Conservation (phyloP, 73 alveolate species). For the Paramecium octaurelia region DNA sequence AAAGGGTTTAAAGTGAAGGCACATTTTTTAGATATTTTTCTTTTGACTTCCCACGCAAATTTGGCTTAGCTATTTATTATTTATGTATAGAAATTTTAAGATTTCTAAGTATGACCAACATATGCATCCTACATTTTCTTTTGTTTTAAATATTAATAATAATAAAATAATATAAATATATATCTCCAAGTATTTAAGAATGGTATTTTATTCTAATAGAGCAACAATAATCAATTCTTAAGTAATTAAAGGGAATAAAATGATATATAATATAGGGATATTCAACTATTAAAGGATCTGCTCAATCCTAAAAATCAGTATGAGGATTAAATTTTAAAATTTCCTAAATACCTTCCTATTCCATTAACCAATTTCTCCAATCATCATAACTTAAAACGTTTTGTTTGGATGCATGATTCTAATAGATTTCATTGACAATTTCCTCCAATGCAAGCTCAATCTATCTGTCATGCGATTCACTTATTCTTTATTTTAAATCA, state of each 20-base stretch:
- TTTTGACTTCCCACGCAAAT: not conserved
- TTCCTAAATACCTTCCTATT: constrained; percentile 25
- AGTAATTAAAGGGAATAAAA: not conserved
- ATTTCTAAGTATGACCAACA: not conserved
- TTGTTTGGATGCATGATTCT: constrained; percentile 33
- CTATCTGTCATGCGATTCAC: constrained; percentile 50
- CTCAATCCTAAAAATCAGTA: constrained; percentile 51
- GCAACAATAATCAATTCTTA: not conserved
- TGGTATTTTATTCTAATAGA: not conserved
- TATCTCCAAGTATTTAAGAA: not conserved
- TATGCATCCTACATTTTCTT: not conserved
- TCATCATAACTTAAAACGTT: constrained; percentile 29
- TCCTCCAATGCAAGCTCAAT: constrained; percentile 43
- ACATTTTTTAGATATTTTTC: not conserved
- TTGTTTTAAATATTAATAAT: too few relatives aligned
- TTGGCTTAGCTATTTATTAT: not conserved
- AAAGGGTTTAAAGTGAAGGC: not conserved
- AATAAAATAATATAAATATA: too few relatives aligned
- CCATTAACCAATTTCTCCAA: constrained; percentile 35
- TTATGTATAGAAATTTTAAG: not conserved
- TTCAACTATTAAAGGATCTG: not conserved
- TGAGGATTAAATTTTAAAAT: constrained; percentile 24
- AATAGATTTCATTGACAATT: constrained; percentile 34
- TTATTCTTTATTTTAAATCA: constrained; percentile 47
- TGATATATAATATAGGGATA: not conserved